Base-by-base conservation (phyloP, 495 filamentous ascomycete genomes). In the Hypoxylon cercidicola region DNA sequence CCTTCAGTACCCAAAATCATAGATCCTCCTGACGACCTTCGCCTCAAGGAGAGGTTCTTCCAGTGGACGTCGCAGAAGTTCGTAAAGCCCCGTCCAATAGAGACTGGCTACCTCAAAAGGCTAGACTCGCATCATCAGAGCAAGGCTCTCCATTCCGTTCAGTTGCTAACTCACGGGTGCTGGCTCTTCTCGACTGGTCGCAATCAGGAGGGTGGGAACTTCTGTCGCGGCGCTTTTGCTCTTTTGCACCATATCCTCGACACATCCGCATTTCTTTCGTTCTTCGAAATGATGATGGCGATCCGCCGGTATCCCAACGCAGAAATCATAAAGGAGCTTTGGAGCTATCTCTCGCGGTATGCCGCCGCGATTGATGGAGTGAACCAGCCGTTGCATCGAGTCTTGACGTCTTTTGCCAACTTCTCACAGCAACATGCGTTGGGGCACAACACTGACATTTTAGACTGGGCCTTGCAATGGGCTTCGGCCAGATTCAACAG, bases 101-200 rank as follows among this genome's bases (percentile, higher is more conserved):
- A 73, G 21, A 58, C 65, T 1, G 46, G 49, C 18, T 71, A 71
- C 19, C 51, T 71, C 32, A 62, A 61, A 46, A 63, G 55, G 32
- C 39, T 73, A 7, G 71, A 73, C 30, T 44, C 41, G 16, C 66
- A 69, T 40, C 71, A 73, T n/a, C 30, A 51, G 41, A 66, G 71
- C 44, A 67, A 64, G 21, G 71, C 71, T 7, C 64, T 73, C 20
- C 49, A 57, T 21, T 73, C 71, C 1, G 68, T 73, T 10, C 60
- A 60, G 53, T 39, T 71, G 6, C 57, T 73, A 0, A 69, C 65
- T 5, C 71, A 73, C 19, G 71, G 68, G 8, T 71, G 68, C 40
- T 73, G 71, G 71, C 65, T 73, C n/a, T 66, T 73, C 30, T 71
- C 71, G 5, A 64, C 64, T 21, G 68, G 71, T 9, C 69, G 47